phyloP scores from a whole-genome alignment of 768 basidiomycete genomes.

The Mycena alexandri region DNA sequence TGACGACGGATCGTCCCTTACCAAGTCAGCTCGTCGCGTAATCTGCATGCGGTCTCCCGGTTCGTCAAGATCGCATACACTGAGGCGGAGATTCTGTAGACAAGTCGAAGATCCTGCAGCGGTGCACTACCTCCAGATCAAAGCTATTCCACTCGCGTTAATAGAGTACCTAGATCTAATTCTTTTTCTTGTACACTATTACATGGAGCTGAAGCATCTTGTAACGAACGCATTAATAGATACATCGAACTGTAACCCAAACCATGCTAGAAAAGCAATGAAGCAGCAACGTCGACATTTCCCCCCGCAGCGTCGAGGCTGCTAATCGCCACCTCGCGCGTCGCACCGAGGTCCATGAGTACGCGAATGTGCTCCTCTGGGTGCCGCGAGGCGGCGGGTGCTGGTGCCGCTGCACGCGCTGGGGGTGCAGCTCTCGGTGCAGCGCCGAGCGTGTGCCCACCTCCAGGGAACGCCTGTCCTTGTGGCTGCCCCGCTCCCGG shows the following conservation, averaged over 20 bases:
- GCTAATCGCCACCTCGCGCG: conserved; percentile 81
- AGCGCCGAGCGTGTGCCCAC: conserved; percentile 71
- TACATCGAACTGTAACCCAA: conserved; percentile 22
- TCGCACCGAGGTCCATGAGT: conserved; percentile 83
- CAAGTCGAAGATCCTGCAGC: no score
- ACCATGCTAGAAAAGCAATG: conserved; percentile 74
- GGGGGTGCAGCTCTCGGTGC: conserved; percentile 50
- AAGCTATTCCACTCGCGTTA: no score
- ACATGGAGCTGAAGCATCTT: no score
- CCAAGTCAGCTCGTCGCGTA: no score
- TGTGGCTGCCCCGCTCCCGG: conserved; percentile 18
- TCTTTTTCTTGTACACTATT: no score
- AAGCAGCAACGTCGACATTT: conserved; percentile 90
- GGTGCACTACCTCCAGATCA: no score
- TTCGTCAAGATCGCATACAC: no score
- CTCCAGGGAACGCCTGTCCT: conserved; percentile 70
- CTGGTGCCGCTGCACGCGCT: conserved; percentile 36
- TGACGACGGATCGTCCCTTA: no score
- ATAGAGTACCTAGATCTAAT: no score
- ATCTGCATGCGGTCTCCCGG: no score
- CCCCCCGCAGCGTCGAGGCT: conserved; percentile 85
- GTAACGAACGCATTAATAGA: background rate
- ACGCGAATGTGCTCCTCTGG: conserved; percentile 74
- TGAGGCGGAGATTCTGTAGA: no score
- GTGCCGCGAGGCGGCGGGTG: conserved; percentile 45